phyloP scores from a whole-genome alignment of 768 basidiomycete species.

The Neoboletus brunneissimus region DNA sequence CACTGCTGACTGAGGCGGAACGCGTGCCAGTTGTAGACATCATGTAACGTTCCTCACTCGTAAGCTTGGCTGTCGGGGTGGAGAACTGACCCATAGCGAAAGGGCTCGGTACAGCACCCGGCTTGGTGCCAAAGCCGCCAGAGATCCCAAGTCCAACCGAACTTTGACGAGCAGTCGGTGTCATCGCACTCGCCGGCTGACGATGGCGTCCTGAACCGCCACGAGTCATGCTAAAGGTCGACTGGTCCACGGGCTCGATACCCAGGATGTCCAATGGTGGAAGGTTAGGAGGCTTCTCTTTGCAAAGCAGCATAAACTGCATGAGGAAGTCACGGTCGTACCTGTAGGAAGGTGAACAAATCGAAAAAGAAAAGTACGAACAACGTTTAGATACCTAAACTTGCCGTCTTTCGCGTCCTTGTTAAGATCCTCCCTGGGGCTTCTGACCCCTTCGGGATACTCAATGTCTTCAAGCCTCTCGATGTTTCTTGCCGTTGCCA shows the following conservation, averaged over 20 bases:
- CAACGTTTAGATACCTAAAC: slow-evolving; percentile 59
- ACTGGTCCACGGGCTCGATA: slow-evolving; percentile 71
- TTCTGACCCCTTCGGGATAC: slow-evolving; percentile 81
- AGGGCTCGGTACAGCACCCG: slow-evolving; percentile 24
- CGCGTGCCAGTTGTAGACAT: slow-evolving; percentile 43
- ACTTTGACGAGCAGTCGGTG: slow-evolving; percentile 44
- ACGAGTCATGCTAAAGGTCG: slow-evolving; percentile 49
- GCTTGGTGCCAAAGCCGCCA: slow-evolving; percentile 30
- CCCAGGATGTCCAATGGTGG: slow-evolving; percentile 90
- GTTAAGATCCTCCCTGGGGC: slow-evolving; percentile 85
- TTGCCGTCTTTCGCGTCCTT: slow-evolving; percentile 80
- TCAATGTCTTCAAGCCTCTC: slow-evolving; percentile 72
- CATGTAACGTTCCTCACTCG: slow-evolving; percentile 68
- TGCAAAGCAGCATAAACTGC: slow-evolving; percentile 94
- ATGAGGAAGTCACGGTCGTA: slow-evolving; percentile 97
- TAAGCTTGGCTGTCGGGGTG: slow-evolving; percentile 52
- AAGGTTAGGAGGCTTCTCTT: slow-evolving; percentile 89
- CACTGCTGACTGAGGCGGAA: slow-evolving; percentile 55
- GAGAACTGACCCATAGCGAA: slow-evolving; percentile 71
- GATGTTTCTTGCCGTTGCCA: slow-evolving; percentile 83
- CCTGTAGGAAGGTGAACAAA: slow-evolving; percentile 39
- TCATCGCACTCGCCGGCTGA: slow-evolving; percentile 42
- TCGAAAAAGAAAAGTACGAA: neutral
- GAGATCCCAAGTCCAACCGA: slow-evolving; percentile 48
- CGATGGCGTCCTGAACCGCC: slow-evolving; percentile 65